Base-by-base conservation (phyloP, 352 stramenopile genomes). In the Globisporangium viniferum region DNA sequence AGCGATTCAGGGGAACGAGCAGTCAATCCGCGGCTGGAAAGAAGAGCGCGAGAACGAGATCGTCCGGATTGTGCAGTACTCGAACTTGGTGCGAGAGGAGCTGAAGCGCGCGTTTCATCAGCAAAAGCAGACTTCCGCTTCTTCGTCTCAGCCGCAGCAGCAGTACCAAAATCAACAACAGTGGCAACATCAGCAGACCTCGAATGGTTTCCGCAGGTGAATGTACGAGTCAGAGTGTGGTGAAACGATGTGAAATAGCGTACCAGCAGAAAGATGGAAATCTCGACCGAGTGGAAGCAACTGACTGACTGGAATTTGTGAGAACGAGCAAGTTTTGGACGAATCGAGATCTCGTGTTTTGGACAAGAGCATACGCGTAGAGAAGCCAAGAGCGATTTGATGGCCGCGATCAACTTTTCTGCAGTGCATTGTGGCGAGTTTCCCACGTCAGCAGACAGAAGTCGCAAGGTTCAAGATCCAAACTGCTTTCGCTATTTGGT, bases 31-130 rank as follows among this genome's bases (percentile, higher is more conserved):
- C 31, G 61, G 73, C 10, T 75, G 78, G 12, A 80, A 84, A 48
- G 76, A 86, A n/a, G 75, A 81, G 39, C 79, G 84, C 18, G 76
- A 91, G n/a, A 76, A 78, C 33, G 84, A 91, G 65, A 80, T 92
- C 24, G 75, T 92, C 31, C 80, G 82, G 0, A 81, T 94, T 44
- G 84, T 94, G 51, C 86, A 94, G 70, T 94, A 90, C 71, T 82
- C 76, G 57, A 35, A 48, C 0, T 36, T 68, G 0, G 67, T 92
- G 14, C 86, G 86, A n/a, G 73, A 90, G 20, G 62, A 67, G 4
- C 68, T 94, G 3, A 92, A 91, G 67, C 72, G 64, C 55, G 59
- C 64, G 5, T 73, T 82, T 14, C 68, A 77, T 24, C 68, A 75
- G 18, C 74, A 79, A 44, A 67, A 71, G 22, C 62, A 72, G 36